phyloP scores from a whole-genome alignment of 1,284 basidiomycete species.

The Cutaneotrichosporon dermatis region DNA sequence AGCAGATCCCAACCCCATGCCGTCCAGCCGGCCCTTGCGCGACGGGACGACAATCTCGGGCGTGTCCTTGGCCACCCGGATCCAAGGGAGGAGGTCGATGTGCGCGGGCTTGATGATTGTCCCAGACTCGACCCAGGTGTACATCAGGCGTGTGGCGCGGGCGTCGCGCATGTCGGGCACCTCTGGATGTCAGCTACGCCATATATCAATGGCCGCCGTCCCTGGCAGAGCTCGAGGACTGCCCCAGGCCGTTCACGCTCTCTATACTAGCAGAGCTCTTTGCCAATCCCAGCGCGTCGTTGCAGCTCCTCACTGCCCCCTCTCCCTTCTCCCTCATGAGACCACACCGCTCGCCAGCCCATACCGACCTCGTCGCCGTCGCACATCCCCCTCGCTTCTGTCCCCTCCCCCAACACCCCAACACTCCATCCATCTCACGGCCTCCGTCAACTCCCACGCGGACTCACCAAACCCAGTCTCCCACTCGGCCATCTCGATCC shows the following conservation, averaged over 20 bases:
- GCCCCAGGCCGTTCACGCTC: too few species aligned
- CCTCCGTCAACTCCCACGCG: too few species aligned
- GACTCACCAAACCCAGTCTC: conserved; percentile 70
- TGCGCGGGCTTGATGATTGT: conserved; percentile 54
- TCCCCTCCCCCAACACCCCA: neutral
- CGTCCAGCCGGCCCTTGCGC: conserved; percentile 25
- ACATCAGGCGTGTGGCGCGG: conserved; percentile 67
- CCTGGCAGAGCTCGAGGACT: too few species aligned
- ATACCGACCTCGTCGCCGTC: too few species aligned
- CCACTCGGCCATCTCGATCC: conserved; percentile 67
- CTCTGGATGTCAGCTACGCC: conserved; percentile 53
- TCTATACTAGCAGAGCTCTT: too few species aligned
- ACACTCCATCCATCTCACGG: conserved; percentile 32
- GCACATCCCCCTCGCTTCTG: too few species aligned
- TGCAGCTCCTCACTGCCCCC: too few species aligned
- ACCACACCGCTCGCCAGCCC: too few species aligned
- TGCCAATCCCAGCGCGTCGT: too few species aligned
- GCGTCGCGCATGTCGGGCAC: conserved; percentile 76
- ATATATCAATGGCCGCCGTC: too few species aligned
- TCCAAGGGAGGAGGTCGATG: conserved; percentile 56
- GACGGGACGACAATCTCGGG: conserved; percentile 30
- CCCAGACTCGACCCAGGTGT: conserved; percentile 71
- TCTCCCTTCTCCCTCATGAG: too few species aligned
- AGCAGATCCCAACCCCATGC: conserved; percentile 30
- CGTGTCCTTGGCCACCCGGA: conserved; percentile 31